Base-by-base conservation (phyloP, 2,329 filamentous ascomycete genomes). In the Zelopaecilomyces penicillatus region DNA sequence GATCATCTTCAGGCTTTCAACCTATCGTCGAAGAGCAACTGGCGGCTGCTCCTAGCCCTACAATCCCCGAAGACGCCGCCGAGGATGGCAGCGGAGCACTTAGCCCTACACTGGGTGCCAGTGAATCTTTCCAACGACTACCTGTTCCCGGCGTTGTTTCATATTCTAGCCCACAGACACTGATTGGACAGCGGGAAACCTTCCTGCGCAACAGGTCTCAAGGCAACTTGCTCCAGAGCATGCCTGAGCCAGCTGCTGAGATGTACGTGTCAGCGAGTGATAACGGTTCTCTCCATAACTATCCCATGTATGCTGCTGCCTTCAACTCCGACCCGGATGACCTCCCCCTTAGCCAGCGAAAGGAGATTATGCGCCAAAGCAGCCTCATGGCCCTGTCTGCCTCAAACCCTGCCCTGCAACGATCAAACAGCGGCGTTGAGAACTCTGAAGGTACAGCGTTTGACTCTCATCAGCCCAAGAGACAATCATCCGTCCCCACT, bases 281-380 rank as follows among this genome's bases (percentile, higher is more conserved):
- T 38, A 60, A 67, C 4, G 66, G 64, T 3, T 68, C 67, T 5
- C 42, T 71, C 7, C 52, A 64, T 50, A 65, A 67, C 49, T 63
- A 67, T 44, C 49, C 61, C 10, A 55, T 58, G 45, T 58, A 63
- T 42, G 47, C 55, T 34, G 50, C 58, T 19, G 52, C 54, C 44
- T 48, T 59, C 6, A 59, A 58, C 19, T 57, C 67, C 12, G 75
- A 78, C 51, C 68, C 73, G 2, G 86, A 90, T 48, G 78, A 89
- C 45, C 71, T 91, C 52, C 82, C 86, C 0, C 71, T 93, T 12
- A 83, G 79, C 36, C 78, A 85, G 54, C 80, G 85, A 37, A 75
- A 74, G 44, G 66, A 76, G 38, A 62, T 85, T 29, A 78, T 85
- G 44, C 77, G 76, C 30, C 73, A 76, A 36, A 71, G 60, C 50